phyloP scores from a whole-genome alignment of 805 yeast genomes.

The Ogataea siamensis region DNA sequence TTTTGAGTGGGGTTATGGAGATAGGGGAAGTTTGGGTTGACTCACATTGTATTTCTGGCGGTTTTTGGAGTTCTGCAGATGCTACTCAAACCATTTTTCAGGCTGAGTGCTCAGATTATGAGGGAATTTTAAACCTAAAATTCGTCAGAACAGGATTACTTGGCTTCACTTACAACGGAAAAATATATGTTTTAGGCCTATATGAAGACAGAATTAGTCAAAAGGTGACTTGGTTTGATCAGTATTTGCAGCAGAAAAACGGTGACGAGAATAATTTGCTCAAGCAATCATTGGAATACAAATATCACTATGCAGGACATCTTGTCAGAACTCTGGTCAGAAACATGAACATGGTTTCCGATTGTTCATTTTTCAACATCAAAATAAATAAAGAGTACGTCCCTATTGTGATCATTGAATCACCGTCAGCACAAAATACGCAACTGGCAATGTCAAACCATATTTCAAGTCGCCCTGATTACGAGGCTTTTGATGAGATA shows the following conservation, averaged over 20 bases:
- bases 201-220: conserved; percentile 91
- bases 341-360: conserved; percentile 76
- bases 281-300: conserved; percentile 20
- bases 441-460: conserved; percentile 5
- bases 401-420: conserved; percentile 81
- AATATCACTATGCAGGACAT: conserved; percentile 85
- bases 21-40: conserved; percentile 99
- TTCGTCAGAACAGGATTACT: conserved; percentile 87
- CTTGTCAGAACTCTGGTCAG: conserved; percentile 80
- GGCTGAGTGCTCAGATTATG: conserved; percentile 73
- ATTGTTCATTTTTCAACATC: conserved; percentile 89
- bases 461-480: conserved; percentile 25
- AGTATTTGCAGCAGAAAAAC: conserved; percentile 31
- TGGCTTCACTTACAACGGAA: conserved; percentile 86
- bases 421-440: conserved; percentile 23
- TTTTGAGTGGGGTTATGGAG: conserved; percentile 68
- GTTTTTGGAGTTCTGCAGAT: conserved; percentile 70
- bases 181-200: conserved; percentile 81
- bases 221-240: conserved; percentile 64
- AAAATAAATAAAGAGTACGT: conserved; percentile 75
- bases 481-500: conserved; percentile 46
- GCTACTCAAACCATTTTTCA: conserved; percentile 77
- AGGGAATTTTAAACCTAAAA: conserved; percentile 68
- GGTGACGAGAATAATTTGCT: conserved; percentile 8
- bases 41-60: conserved; percentile 86